These are phyloP conservation scores for Lentinula boryana DNA, from an alignment of 768 basidiomycete species.

Conservation along the genomic window DNA sequence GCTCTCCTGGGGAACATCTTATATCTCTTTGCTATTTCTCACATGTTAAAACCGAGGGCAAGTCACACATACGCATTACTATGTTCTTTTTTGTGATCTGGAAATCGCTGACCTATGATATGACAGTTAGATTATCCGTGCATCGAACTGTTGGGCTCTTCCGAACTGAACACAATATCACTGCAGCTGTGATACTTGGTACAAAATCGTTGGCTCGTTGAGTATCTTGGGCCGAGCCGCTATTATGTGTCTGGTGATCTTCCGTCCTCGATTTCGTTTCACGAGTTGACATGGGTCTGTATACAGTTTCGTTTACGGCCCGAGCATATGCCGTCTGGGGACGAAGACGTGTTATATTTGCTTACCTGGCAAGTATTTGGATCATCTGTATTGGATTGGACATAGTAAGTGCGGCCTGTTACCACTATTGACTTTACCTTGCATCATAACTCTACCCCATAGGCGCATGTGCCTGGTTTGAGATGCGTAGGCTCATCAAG, in stretches of 20 bases:
- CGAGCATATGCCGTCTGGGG: constrained; percentile 22
- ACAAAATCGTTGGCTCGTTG: constrained; percentile 6
- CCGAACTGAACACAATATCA: not conserved
- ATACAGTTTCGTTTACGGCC: constrained; percentile 13
- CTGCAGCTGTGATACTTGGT: constrained; percentile 10
- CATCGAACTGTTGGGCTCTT: not conserved
- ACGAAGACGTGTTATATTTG: constrained; percentile 13
- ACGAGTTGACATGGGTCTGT: not conserved
- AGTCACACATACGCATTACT: not conserved
- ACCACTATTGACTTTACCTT: not conserved
- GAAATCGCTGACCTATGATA: not conserved
- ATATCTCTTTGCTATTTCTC: constrained; percentile 17
- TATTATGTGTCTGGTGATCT: constrained; percentile 13
- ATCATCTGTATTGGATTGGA: constrained; percentile 17
- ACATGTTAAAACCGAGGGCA: constrained; percentile 11
- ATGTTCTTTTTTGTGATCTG: not conserved
- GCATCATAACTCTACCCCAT: not conserved
- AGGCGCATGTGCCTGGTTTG: constrained; percentile 19
- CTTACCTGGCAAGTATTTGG: constrained; percentile 18
- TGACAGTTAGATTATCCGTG: not conserved
- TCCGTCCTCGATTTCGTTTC: not conserved
- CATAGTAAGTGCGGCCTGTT: constrained; percentile 13
- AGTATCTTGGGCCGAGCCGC: constrained; percentile 11
- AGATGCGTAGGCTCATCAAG: constrained; percentile 19
- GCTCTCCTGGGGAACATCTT: constrained; percentile 20